These are phyloP conservation scores for Amborella trichopoda DNA, from an alignment of 164 flowering plant species.

Conservation along the genomic window DNA sequence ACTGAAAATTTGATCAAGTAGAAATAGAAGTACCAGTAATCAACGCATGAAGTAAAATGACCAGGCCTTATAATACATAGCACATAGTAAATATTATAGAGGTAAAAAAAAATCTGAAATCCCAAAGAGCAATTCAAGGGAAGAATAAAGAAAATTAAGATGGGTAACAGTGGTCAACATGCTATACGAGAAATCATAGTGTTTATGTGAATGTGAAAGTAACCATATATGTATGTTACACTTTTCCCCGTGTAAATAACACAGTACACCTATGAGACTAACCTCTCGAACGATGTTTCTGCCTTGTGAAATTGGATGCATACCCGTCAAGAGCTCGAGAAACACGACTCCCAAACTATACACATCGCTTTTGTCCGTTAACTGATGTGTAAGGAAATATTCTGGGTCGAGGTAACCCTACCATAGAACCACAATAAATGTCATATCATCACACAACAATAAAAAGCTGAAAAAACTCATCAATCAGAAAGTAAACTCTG, in stretches of 20 bases:
- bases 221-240: too few relatives aligned
- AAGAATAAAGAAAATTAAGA: background rate
- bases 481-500: too few relatives aligned
- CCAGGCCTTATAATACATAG: background rate
- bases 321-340: conserved; percentile 27
- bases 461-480: too few relatives aligned
- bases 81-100: background rate
- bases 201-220: too few relatives aligned
- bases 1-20: too few relatives aligned
- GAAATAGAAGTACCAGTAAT: too few relatives aligned
- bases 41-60: too few relatives aligned
- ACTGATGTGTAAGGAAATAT: conserved; percentile 20
- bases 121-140: background rate
- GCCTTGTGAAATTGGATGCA: conserved; percentile 26
- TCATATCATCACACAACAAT: too few relatives aligned
- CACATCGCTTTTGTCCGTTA: conserved; percentile 28
- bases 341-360: conserved; percentile 28
- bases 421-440: conserved; percentile 4
- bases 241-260: background rate
- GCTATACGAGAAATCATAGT: too few relatives aligned
- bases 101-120: background rate
- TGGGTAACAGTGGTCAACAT: too few relatives aligned
- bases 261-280: background rate
- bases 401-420: conserved; percentile 30
- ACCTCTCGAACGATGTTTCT: conserved; percentile 41